Base-by-base conservation (phyloP, 371 early-diverging fungal species). In the Saksenaea oblongispora region DNA sequence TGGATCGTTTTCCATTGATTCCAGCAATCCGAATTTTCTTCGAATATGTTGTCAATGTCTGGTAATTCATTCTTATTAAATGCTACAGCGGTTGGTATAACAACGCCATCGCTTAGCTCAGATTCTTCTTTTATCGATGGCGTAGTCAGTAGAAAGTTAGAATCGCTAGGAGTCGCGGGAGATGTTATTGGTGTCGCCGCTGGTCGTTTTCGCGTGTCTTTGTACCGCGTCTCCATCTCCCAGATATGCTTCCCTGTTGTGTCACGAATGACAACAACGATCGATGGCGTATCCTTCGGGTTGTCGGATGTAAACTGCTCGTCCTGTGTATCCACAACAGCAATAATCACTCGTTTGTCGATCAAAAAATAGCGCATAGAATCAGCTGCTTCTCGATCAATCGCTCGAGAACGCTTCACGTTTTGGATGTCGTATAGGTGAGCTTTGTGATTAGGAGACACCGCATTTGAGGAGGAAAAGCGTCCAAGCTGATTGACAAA, bases 221-320 rank as follows among this genome's bases (percentile, higher is more conserved):
- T 65, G 63, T 89, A 88, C 39, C 71, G 70, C 14, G 86, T 69
- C 51, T 79, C 75, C 27, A 84, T 73, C 18, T 82, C 81, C 91
- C 91, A 93, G 0, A 86, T 78, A 67, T 89, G 89, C 66, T 84
- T 86, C 15, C 93, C 93, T 9, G 82, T 88, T 1, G 87, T 77
- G 61, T 93, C 91, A 37, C 92, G 83, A 59, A 89, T 69, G 0
- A 90, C 75, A 7, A 86, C 65, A 0, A 84, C 70, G 13, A 84
- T 65, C 26, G 83, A 74, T 1, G 86, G 84, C 0, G 73, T 65
- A n/a, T 67, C 54, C 9, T 62, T 63, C 0, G 35, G 51, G 0
- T 69, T 77, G 41, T 36, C 58, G 5, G 14, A 14, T 24, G 8
- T 56, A 24, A 37, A 34, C 5, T 44, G 18, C 22, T 56, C 42